Evolutionary conservation across 257 asterid species (phyloP).

Genomic region (Lithospermum erythrorhizon): DNA sequence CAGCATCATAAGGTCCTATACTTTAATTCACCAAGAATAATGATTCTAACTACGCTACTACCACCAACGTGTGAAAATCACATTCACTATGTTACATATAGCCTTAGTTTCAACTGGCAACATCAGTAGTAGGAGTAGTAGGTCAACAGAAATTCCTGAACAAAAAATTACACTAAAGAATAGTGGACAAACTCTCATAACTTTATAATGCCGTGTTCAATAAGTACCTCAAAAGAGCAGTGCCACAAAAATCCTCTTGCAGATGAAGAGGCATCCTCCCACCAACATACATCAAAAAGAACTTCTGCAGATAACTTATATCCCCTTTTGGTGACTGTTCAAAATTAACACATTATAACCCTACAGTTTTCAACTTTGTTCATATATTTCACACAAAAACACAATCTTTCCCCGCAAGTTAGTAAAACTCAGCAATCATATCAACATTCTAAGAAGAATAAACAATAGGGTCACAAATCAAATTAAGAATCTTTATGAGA

Average conservation of each 20-base stretch:
- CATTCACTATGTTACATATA: too few relatives aligned
- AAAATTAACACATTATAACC: conserved; percentile 5
- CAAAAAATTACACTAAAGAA: neutral
- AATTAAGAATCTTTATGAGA: too few relatives aligned
- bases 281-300: conserved; percentile 94
- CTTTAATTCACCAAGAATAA: too few relatives aligned
- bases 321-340: conserved; percentile 98
- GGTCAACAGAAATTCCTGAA: conserved; percentile 2
- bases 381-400: neutral
- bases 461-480: too few relatives aligned
- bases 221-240: conserved; percentile 81
- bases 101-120: too few relatives aligned
- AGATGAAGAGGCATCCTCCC: conserved; percentile 90
- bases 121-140: neutral
- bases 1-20: too few relatives aligned
- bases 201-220: neutral
- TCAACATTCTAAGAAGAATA: too few relatives aligned
- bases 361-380: conserved; percentile 3
- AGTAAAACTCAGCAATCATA: neutral
- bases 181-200: neutral
- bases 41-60: too few relatives aligned
- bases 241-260: conserved; percentile 97
- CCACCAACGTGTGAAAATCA: too few relatives aligned
- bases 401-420: neutral
- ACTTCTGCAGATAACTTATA: conserved; percentile 83